Conservation (phyloP, 352 stramenopile genomes). For the Globisporangium radiosum region DNA sequence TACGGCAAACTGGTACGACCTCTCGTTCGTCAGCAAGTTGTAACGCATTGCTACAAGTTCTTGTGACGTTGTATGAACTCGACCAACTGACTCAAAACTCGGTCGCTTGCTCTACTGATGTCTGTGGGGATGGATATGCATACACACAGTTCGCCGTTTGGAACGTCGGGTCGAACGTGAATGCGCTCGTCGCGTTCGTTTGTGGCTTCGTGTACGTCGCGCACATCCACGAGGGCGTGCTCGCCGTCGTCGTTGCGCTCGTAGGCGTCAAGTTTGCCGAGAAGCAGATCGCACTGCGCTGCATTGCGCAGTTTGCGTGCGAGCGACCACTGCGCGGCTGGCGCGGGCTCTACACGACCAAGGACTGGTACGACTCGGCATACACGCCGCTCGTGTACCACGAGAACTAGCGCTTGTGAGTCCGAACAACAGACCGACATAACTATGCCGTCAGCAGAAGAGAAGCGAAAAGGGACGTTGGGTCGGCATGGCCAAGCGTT, state of each 20-base stretch:
- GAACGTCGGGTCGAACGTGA: constrained; percentile 65
- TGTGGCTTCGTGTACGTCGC: constrained; percentile 47
- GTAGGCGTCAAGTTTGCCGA: constrained; percentile 66
- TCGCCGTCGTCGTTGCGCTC: constrained; percentile 41
- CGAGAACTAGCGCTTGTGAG: constrained; percentile 30
- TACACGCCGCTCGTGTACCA: constrained; percentile 77
- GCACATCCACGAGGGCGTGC: constrained; percentile 70
- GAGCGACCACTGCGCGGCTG: constrained; percentile 64
- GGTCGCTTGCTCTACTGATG: neutral
- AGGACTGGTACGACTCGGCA: constrained; percentile 83
- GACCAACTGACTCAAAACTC: too few species aligned
- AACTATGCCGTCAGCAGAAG: neutral
- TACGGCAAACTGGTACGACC: constrained; percentile 56
- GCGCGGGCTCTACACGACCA: constrained; percentile 74
- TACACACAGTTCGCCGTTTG: constrained; percentile 43
- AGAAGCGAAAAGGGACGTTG: too few species aligned
- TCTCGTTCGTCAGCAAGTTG: neutral
- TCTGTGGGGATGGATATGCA: neutral
- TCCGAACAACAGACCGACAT: neutral
- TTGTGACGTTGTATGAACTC: too few species aligned
- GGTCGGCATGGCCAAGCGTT: too few species aligned
- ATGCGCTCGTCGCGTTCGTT: constrained; percentile 56
- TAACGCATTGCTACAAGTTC: neutral
- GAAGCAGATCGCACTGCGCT: constrained; percentile 58
- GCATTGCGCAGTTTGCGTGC: constrained; percentile 70